Evolutionary conservation across 2,329 filamentous ascomycete species (phyloP).

Genomic region (Alternaria triticimaculans): DNA sequence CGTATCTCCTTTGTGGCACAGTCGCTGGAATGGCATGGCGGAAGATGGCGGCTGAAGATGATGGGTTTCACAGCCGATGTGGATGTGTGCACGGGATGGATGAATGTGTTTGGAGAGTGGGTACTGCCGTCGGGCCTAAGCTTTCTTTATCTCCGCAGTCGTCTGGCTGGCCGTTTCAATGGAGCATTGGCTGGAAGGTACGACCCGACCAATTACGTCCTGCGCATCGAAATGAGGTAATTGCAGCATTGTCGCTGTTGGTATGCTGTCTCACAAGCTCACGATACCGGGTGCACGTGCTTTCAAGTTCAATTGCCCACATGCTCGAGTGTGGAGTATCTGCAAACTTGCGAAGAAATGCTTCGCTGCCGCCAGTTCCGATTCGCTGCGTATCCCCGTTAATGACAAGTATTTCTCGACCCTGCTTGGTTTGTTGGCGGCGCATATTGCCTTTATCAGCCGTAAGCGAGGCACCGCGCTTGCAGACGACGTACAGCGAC

Average conservation of each 20-base stretch:
- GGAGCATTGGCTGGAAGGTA: not conserved
- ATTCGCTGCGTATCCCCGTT: not conserved
- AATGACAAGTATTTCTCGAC: not conserved
- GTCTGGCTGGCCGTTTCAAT: not conserved
- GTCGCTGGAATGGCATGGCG: not conserved
- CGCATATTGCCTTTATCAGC: not conserved
- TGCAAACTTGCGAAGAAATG: not conserved
- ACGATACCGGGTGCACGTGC: not conserved
- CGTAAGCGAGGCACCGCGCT: not conserved
- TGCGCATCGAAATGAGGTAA: not conserved
- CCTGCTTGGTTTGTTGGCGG: not conserved
- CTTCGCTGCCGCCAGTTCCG: slow-evolving; percentile 5
- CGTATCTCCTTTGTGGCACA: slow-evolving; percentile 3
- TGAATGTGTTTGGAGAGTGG: not conserved
- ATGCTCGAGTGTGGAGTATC: not conserved
- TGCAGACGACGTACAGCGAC: not conserved
- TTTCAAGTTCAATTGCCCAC: not conserved
- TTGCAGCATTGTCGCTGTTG: not conserved
- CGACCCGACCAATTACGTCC: not conserved
- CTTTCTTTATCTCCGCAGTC: not conserved
- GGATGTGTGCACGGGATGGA: not conserved
- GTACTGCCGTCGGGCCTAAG: not conserved
- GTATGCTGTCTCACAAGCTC: not conserved
- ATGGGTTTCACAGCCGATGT: not conserved
- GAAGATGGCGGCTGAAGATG: not conserved